These are phyloP conservation scores for Magnolia sinica DNA, from an alignment of 164 flowering plant genomes.

Conservation along the genomic window DNA sequence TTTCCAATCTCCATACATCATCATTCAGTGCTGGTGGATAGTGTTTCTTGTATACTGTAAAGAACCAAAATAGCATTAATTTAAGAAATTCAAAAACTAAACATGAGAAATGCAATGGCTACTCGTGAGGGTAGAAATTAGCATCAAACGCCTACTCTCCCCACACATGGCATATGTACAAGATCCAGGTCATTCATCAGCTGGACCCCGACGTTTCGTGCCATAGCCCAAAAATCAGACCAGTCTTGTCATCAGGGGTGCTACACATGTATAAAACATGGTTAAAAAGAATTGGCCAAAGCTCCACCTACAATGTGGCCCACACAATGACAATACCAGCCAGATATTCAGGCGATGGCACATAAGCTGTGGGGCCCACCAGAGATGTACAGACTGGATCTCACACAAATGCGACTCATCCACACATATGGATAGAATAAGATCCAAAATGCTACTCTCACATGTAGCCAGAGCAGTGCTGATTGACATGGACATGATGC, in stretches of 20 bases:
- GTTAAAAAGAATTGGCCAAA: neutral
- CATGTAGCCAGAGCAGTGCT: neutral
- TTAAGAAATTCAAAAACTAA: neutral
- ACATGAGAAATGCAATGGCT: neutral
- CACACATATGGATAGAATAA: neutral
- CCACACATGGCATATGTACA: neutral
- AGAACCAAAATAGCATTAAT: slow-evolving; percentile 2
- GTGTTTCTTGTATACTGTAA: slow-evolving; percentile 89
- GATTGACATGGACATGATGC: neutral
- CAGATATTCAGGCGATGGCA: neutral
- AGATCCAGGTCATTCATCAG: neutral
- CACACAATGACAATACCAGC: neutral
- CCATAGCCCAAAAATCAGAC: neutral
- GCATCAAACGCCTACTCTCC: neutral
- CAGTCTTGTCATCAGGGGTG: neutral
- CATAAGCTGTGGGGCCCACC: neutral
- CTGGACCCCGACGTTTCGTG: neutral
- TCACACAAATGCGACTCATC: neutral
- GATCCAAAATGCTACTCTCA: neutral
- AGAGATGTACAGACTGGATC: neutral
- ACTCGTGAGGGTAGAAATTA: neutral
- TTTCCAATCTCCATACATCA: slow-evolving; percentile 96
- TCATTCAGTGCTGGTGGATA: slow-evolving; percentile 85
- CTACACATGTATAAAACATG: too few species aligned
- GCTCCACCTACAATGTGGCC: neutral